phyloP scores from a whole-genome alignment of 495 filamentous ascomycete genomes.

The Annulohypoxylon stygium region DNA sequence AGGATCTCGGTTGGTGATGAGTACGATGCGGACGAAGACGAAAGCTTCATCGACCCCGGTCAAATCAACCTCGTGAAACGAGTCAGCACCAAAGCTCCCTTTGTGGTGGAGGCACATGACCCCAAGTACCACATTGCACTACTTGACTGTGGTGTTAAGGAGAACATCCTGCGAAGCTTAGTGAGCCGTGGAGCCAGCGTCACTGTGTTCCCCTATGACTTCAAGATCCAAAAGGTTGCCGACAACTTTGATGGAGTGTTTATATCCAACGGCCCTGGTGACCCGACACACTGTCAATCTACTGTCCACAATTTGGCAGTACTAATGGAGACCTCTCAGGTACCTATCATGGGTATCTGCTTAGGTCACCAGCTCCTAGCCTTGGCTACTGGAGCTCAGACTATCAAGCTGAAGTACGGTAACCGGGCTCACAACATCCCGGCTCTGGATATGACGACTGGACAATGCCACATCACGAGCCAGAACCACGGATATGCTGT shows the following conservation, averaged over 20 bases:
- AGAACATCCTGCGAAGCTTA: constrained; percentile 96
- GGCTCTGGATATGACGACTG: constrained; percentile 91
- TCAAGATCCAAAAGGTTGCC: constrained; percentile 96
- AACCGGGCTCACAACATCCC: constrained; percentile 99
- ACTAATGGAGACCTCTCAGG: constrained; percentile 88
- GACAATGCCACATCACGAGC: constrained; percentile 96
- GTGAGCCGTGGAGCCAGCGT: constrained; percentile 88
- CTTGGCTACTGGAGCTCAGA: constrained; percentile 84
- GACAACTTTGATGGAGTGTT: constrained; percentile 98
- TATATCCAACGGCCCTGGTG: constrained; percentile 97
- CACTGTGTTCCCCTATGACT: constrained; percentile 95
- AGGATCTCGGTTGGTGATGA: constrained; percentile 96
- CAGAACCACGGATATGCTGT: constrained; percentile 99
- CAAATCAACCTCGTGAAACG: constrained; percentile 95
- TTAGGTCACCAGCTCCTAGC: constrained; percentile 91
- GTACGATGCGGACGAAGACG: constrained; percentile 98
- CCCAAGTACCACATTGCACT: constrained; percentile 92
- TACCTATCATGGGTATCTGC: constrained; percentile 98
- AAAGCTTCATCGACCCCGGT: constrained; percentile 93
- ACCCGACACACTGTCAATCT: constrained; percentile 94
- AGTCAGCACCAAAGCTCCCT: constrained; percentile 97
- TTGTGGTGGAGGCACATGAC: constrained; percentile 84
- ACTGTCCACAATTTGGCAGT: constrained; percentile 91
- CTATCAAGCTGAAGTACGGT: constrained; percentile 96
- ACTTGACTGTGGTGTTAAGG: constrained; percentile 98